Conservation (phyloP, 352 stramenopile genomes). For the Blastocystis sp. region DNA sequence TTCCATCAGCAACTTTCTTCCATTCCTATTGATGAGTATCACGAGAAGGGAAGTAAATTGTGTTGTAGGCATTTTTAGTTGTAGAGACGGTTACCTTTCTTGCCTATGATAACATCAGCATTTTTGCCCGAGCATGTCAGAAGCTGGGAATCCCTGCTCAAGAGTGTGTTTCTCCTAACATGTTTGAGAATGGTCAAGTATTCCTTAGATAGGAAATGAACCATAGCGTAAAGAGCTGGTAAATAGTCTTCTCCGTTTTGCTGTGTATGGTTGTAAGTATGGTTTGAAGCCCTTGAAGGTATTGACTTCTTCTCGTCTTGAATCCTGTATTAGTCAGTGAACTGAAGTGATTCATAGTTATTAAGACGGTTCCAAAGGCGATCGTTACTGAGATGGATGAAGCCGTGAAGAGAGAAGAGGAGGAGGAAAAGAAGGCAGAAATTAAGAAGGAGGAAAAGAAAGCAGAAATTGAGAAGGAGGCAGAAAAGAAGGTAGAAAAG, state of each 20-base stretch:
- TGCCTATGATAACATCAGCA: slow-evolving; percentile 41
- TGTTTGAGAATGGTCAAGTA: slow-evolving; percentile 41
- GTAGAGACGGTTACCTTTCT: slow-evolving; percentile 34
- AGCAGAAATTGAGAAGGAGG: not conserved
- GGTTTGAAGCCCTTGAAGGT: slow-evolving; percentile 43
- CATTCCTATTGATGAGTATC: slow-evolving; percentile 43
- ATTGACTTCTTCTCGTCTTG: slow-evolving; percentile 4
- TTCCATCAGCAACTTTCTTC: slow-evolving; percentile 12
- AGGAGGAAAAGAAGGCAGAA: slow-evolving; percentile 5
- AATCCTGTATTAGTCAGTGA: slow-evolving; percentile 1
- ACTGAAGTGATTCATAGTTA: slow-evolving; percentile 8
- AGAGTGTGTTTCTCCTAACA: slow-evolving; percentile 27
- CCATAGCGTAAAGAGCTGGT: slow-evolving; percentile 30
- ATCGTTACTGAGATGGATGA: slow-evolving; percentile 3
- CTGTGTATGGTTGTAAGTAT: slow-evolving; percentile 3
- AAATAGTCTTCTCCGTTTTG: slow-evolving; percentile 53
- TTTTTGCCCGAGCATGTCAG: slow-evolving; percentile 48
- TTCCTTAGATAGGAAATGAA: not conserved
- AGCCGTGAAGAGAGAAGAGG: slow-evolving; percentile 12
- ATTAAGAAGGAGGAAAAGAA: not conserved
- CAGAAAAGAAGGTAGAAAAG: not conserved
- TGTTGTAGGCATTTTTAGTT: not conserved
- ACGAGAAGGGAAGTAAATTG: slow-evolving; percentile 16
- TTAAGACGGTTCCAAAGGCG: slow-evolving; percentile 8
- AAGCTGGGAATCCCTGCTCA: slow-evolving; percentile 45